Evolutionary conservation across 768 basidiomycete species (phyloP), one percentile per base, ranked within the genome.

Genomic region (Naganishia vaughanmartiniae): DNA sequence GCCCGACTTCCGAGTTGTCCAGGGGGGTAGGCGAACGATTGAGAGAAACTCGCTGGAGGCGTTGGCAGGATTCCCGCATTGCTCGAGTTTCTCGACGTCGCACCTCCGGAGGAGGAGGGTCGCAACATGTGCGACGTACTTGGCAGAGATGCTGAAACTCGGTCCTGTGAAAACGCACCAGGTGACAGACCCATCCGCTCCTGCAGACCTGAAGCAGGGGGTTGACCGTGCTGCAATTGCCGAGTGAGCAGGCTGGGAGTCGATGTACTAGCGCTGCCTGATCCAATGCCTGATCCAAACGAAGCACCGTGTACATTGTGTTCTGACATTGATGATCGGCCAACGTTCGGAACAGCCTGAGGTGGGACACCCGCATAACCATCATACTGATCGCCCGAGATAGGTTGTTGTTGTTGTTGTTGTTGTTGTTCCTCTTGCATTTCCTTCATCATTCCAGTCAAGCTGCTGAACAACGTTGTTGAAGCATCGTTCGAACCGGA

Each of bases 11-110:
- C 48, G 5, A 69, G n/a, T 21, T 36, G 58, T 6, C 68, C 68
- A 11, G 68, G 68, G 30, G 68, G 56, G 39, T 69, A 69, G 7
- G 56, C 68, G 57, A 69, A 69, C 11, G 68, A 69, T 19, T 57
- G 58, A 19, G 68, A 69, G 42, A 60, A 69, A 28, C 68, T 58
- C 21, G 68, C 46, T 6, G 68, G 58, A 17, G 68, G 45, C n/a
- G 45, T 42, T 24, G 68, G 51, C 30, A 54, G 28, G n/a, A 69
- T 39, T 26, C 67, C 39, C n/a, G 30, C 39, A 21, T 54, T 46
- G 28, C 24, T 33, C 3, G 19, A 54, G 9, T 45, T 42, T 9
- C 45, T 31, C 14, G 39, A 28, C 6, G 39, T 7, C 12, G 58
- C 24, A 10, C 56, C 46, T 11, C 17, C 46, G 17, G 67, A 30